Conservation (phyloP, 345 rosid genomes). For the Ceriops zippeliana region DNA sequence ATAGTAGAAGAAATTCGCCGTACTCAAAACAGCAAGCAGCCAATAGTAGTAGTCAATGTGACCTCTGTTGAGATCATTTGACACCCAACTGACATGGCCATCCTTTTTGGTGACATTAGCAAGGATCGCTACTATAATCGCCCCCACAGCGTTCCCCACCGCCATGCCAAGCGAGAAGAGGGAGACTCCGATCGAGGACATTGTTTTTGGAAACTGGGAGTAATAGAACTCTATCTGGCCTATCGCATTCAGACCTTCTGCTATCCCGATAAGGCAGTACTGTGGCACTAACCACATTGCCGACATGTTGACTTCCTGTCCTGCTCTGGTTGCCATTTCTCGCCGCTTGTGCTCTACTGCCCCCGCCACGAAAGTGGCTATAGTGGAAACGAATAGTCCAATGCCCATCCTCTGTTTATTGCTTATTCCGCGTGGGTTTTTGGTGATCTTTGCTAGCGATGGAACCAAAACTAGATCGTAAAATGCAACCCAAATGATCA, state of each 20-base stretch:
- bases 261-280: conserved; percentile 38
- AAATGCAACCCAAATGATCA: conserved; percentile 44
- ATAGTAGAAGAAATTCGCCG: conserved; percentile 39
- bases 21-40: conserved; percentile 35
- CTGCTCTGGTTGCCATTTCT: conserved; percentile 22
- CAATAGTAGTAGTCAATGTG: conserved; percentile 57
- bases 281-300: conserved; percentile 50
- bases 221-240: conserved; percentile 57
- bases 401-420: conserved; percentile 46
- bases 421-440: conserved; percentile 30
- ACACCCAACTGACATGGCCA: conserved; percentile 42
- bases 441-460: conserved; percentile 24
- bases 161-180: conserved; percentile 34
- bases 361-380: conserved; percentile 36
- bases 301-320: conserved; percentile 29
- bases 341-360: conserved; percentile 40
- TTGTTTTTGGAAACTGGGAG: conserved; percentile 49
- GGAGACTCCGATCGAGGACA: conserved; percentile 48
- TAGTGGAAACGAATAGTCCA: conserved; percentile 33
- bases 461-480: conserved; percentile 45
- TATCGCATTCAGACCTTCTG: conserved; percentile 44
- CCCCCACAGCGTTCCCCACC: conserved; percentile 37
- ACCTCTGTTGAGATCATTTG: conserved; percentile 37
- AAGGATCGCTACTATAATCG: conserved; percentile 30
- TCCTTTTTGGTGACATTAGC: conserved; percentile 12